Conservation (phyloP, 2,329 filamentous ascomycete genomes). For the Fusarium sp. region DNA sequence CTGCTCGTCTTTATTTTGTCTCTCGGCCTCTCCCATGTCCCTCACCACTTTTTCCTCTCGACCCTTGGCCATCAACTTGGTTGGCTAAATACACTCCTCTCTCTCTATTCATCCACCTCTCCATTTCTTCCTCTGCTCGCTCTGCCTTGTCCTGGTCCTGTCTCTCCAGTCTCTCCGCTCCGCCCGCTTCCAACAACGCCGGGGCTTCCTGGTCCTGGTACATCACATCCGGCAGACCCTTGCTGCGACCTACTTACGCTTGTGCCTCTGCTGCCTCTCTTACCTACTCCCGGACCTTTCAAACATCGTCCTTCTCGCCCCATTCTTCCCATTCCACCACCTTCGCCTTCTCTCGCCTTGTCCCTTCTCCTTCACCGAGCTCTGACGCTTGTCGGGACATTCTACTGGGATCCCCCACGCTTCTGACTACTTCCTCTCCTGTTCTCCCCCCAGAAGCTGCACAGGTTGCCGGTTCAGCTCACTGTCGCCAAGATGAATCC, state of each 20-base stretch:
- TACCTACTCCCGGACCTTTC: conserved; percentile 7
- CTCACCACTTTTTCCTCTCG: conserved; percentile 22
- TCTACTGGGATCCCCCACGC: conserved; percentile 39
- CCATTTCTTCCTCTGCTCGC: background rate
- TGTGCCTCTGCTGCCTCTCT: conserved; percentile 9
- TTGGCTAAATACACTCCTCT: conserved; percentile 14
- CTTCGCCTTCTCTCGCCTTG: conserved; percentile 25
- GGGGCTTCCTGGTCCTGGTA: conserved; percentile 22
- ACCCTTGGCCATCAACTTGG: conserved; percentile 16
- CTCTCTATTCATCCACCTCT: background rate
- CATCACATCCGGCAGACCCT: conserved; percentile 31
- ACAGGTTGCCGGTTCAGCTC: conserved; percentile 42
- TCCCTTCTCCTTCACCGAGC: conserved; percentile 45
- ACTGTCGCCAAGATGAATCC: conserved; percentile 43
- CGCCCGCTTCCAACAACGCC: conserved; percentile 14
- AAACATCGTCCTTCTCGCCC: conserved; percentile 38
- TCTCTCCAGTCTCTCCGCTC: conserved; percentile 21
- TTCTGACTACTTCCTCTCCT: conserved; percentile 39
- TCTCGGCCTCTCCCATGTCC: conserved; percentile 15
- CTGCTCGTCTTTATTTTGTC: conserved; percentile 34
- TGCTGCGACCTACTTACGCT: conserved; percentile 21
- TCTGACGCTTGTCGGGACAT: conserved; percentile 24
- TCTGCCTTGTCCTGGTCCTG: background rate
- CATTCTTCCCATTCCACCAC: conserved; percentile 33
- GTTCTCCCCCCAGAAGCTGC: conserved; percentile 27